These are phyloP conservation scores for Aspergillus conjunctus DNA, from an alignment of 495 filamentous ascomycete genomes.

Conservation along the genomic window DNA sequence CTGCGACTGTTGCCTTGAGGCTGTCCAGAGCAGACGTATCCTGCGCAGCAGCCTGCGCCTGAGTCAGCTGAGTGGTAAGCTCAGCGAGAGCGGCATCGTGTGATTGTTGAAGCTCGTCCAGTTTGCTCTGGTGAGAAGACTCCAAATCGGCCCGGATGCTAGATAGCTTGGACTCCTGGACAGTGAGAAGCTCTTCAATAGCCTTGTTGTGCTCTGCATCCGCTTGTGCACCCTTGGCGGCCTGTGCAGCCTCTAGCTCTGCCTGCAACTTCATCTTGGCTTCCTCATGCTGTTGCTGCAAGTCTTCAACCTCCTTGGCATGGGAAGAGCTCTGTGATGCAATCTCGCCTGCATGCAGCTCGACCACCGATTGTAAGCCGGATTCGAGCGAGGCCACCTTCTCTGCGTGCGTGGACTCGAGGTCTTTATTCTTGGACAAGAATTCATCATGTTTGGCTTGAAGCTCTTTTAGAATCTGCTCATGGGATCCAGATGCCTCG, in stretches of 20 bases:
- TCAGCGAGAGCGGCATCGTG: slow-evolving; percentile 40
- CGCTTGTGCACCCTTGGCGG: slow-evolving; percentile 39
- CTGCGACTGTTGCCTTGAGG: slow-evolving; percentile 39
- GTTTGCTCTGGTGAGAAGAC: slow-evolving; percentile 38
- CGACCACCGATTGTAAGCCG: slow-evolving; percentile 38
- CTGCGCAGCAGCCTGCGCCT: slow-evolving; percentile 41
- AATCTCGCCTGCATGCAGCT: slow-evolving; percentile 37
- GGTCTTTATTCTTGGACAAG: slow-evolving; percentile 33
- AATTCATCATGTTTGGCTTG: slow-evolving; percentile 46
- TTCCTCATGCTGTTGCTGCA: slow-evolving; percentile 41
- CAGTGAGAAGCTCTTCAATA: slow-evolving; percentile 49
- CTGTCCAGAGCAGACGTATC: slow-evolving; percentile 43
- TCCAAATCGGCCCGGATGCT: slow-evolving; percentile 42
- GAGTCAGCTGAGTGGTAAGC: slow-evolving; percentile 36
- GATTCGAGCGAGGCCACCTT: slow-evolving; percentile 38
- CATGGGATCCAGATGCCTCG: slow-evolving; percentile 35
- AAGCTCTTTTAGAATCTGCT: slow-evolving; percentile 38
- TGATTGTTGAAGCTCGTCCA: slow-evolving; percentile 42
- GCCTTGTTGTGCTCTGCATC: slow-evolving; percentile 48
- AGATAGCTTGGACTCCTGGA: slow-evolving; percentile 46
- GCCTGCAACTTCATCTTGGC: slow-evolving; percentile 36
- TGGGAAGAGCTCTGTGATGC: slow-evolving; percentile 37
- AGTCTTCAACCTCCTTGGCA: slow-evolving; percentile 36
- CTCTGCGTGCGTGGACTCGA: slow-evolving; percentile 39
- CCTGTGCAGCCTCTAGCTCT: slow-evolving; percentile 37